Evolutionary conservation across 2,329 filamentous ascomycete genomes (phyloP).

Genomic region (Paradendryphiella salina): DNA sequence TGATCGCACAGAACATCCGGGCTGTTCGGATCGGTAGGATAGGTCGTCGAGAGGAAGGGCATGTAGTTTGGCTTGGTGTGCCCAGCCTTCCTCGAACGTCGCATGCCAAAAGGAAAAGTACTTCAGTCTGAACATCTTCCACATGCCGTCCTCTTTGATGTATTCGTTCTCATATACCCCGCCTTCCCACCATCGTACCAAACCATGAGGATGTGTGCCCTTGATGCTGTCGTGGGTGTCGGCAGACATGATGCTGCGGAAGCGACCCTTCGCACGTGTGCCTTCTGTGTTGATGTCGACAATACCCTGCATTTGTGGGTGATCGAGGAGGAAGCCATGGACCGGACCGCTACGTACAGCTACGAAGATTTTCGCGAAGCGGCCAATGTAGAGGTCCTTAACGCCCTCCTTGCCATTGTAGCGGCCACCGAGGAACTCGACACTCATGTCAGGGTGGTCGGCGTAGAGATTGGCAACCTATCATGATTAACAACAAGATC

Average conservation of each 20-base stretch:
- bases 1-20: conserved; percentile 59
- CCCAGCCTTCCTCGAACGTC: conserved; percentile 58
- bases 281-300: conserved; percentile 55
- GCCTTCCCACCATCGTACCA: conserved; percentile 62
- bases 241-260: conserved; percentile 60
- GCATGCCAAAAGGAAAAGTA: conserved; percentile 63
- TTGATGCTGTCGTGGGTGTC: conserved; percentile 58
- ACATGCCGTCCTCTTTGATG: conserved; percentile 59
- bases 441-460: conserved; percentile 58
- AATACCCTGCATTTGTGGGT: conserved; percentile 62
- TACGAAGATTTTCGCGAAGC: conserved; percentile 57
- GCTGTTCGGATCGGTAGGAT: conserved; percentile 55
- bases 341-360: conserved; percentile 60
- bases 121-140: conserved; percentile 59
- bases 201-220: conserved; percentile 56
- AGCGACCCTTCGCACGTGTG: conserved; percentile 56
- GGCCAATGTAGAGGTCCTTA: conserved; percentile 56
- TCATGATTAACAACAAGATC: conserved; percentile 5
- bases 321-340: conserved; percentile 60
- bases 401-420: conserved; percentile 58
- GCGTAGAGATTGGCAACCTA: conserved; percentile 53
- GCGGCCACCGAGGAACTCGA: conserved; percentile 60
- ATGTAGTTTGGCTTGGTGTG: conserved; percentile 59
- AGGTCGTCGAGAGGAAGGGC: conserved; percentile 55
- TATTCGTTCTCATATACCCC: conserved; percentile 64